Evolutionary conservation across 257 asterid genomes (phyloP).

Genomic region (Datura wrightii): DNA sequence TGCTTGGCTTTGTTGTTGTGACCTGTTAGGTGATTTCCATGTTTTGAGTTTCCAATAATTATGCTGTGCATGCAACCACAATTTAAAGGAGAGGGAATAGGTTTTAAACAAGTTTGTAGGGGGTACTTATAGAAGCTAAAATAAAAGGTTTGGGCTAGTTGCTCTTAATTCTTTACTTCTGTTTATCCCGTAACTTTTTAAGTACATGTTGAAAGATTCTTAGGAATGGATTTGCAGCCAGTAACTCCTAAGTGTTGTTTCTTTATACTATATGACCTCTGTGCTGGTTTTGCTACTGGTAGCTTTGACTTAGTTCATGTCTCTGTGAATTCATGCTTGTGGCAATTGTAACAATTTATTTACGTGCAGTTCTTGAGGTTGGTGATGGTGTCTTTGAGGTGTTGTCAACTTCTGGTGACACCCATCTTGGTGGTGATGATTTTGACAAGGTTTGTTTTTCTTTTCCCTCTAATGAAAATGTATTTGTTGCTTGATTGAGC

Average conservation of each 20-base stretch:
- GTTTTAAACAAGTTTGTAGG: not conserved
- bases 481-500: not conserved
- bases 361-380: slow-evolving; percentile 79
- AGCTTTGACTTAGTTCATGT: not conserved
- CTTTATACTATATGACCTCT: not conserved
- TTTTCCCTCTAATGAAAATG: not conserved
- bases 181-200: not conserved
- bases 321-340: not conserved
- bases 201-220: not conserved
- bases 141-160: not conserved
- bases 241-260: not conserved
- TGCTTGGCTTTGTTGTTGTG: slow-evolving; percentile 12
- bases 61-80: not conserved
- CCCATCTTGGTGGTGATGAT: slow-evolving; percentile 99
- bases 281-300: not conserved
- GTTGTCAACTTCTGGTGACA: slow-evolving; percentile 93
- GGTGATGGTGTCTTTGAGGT: slow-evolving; percentile 98
- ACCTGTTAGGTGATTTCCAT: not conserved
- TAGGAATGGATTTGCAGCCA: not conserved
- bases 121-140: not conserved
- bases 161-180: not conserved
- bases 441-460: slow-evolving; percentile 72
- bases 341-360: not conserved
- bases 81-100: not conserved
- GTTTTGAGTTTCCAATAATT: not conserved